phyloP scores from a whole-genome alignment of 768 basidiomycete species.

The Rickenella mellea region DNA sequence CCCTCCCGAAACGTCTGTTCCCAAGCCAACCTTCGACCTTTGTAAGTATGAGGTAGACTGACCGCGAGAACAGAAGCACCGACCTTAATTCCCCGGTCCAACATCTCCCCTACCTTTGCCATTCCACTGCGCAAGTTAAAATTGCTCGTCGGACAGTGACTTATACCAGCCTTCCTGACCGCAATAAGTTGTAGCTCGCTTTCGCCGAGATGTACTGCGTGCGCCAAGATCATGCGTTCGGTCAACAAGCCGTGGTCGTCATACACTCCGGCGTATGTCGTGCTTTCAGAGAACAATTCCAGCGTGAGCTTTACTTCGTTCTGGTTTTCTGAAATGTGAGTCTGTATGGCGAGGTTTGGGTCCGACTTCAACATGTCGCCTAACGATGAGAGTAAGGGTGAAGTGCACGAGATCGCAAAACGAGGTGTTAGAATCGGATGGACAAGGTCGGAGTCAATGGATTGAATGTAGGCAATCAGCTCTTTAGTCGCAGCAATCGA shows the following conservation, averaged over 20 bases:
- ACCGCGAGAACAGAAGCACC: constrained; percentile 5
- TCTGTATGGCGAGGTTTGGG: constrained; percentile 70
- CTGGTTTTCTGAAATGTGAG: constrained; percentile 83
- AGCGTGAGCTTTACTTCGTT: constrained; percentile 61
- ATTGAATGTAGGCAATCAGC: constrained; percentile 62
- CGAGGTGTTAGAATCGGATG: constrained; percentile 90
- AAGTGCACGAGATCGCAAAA: constrained; percentile 88
- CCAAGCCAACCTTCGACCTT: constrained; percentile 73
- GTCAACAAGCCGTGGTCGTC: constrained; percentile 69
- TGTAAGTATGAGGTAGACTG: background rate
- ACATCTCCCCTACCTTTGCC: constrained; percentile 65
- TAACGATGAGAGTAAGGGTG: constrained; percentile 52
- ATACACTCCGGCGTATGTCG: constrained; percentile 75
- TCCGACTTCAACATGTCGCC: constrained; percentile 52
- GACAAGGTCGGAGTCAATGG: constrained; percentile 49
- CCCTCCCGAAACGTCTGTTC: constrained; percentile 89
- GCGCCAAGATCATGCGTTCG: constrained; percentile 77
- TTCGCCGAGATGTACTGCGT: constrained; percentile 72
- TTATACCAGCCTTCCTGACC: constrained; percentile 58
- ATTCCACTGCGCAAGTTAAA: constrained; percentile 84
- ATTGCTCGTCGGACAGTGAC: constrained; percentile 93
- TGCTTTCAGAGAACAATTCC: constrained; percentile 51
- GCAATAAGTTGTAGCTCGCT: constrained; percentile 69
- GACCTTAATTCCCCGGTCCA: constrained; percentile 85
- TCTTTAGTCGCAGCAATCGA: constrained; percentile 56